Evolutionary conservation across 139 green algal species (phyloP).

Genomic region (Micromonas pusilla): DNA sequence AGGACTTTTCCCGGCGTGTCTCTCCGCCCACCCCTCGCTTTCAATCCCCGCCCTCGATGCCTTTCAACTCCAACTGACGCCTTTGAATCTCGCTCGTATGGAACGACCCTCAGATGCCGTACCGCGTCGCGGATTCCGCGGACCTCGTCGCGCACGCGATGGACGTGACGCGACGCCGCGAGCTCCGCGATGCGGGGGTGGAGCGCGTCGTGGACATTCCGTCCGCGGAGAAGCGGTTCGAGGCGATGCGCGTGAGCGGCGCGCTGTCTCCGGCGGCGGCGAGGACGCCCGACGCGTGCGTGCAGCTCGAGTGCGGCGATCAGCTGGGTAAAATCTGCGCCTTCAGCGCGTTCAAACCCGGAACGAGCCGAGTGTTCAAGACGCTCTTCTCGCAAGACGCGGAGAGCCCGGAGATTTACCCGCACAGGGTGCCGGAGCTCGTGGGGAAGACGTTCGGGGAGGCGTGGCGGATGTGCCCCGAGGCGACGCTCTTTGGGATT

Average conservation of each 20-base stretch:
- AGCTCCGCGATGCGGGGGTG: background rate
- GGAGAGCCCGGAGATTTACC: slow-evolving; percentile 14
- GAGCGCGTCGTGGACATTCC: background rate
- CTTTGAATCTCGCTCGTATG: too few species aligned
- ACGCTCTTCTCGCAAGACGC: background rate
- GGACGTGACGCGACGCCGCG: background rate
- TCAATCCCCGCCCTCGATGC: too few species aligned
- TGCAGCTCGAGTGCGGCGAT: background rate
- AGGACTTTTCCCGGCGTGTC: too few species aligned
- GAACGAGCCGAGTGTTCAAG: background rate
- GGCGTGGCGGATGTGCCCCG: background rate
- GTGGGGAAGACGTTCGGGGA: background rate
- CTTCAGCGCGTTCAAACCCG: background rate
- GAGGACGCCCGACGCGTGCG: background rate
- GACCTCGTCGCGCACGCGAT: background rate
- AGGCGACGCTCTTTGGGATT: background rate
- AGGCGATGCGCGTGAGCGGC: too few species aligned
- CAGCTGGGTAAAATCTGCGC: background rate
- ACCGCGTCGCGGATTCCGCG: background rate
- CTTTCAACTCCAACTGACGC: too few species aligned
- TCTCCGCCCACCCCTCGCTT: too few species aligned
- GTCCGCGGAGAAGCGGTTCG: too few species aligned
- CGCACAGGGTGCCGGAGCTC: background rate
- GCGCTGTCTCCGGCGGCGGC: background rate
- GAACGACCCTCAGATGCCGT: too few species aligned